A percentile compares a stretch with the other conserved stretches of the same genome.
These are phyloP conservation scores for Gomphus bonarii DNA, from an alignment of 1,284 basidiomycete genomes.

Conservation along the genomic window DNA sequence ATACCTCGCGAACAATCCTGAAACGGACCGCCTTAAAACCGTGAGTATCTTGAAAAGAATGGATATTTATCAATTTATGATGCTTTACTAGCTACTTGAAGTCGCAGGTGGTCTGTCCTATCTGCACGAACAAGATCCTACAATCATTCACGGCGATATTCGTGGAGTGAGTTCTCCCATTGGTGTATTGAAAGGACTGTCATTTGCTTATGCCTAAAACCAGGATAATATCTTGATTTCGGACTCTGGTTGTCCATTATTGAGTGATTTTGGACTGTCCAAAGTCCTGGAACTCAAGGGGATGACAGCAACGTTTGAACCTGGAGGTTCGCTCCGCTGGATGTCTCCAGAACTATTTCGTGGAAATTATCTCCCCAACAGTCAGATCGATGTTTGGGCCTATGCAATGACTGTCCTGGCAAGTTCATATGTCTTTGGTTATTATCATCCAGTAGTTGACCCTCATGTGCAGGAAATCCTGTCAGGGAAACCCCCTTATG, in stretches of 20 bases:
- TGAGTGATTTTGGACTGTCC: slow-evolving; percentile 15
- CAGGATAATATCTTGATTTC: slow-evolving; percentile 15
- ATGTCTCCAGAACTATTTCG: slow-evolving; percentile 9
- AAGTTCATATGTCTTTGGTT: slow-evolving; percentile 5
- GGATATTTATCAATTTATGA: background rate
- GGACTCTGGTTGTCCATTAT: slow-evolving; percentile 13
- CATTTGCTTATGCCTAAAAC: background rate
- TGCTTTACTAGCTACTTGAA: background rate
- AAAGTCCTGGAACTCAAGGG: slow-evolving; percentile 3
- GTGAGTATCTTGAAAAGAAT: background rate
- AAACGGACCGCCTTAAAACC: background rate
- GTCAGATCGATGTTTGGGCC: too few relatives aligned
- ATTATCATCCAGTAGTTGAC: background rate
- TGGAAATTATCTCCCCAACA: too few relatives aligned
- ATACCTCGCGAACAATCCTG: background rate
- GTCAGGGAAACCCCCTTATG: background rate
- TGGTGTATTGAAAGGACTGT: background rate
- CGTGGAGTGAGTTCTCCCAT: slow-evolving; percentile 8
- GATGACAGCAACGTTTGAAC: background rate
- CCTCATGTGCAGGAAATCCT: background rate
- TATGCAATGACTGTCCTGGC: slow-evolving; percentile 15
- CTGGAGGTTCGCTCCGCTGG: slow-evolving; percentile 4
- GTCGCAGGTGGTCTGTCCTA: slow-evolving; percentile 1
- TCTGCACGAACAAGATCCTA: slow-evolving; percentile 12
- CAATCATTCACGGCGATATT: slow-evolving; percentile 11